Base-by-base conservation (phyloP, 352 stramenopile genomes). In the Pythium scleroteichum region DNA sequence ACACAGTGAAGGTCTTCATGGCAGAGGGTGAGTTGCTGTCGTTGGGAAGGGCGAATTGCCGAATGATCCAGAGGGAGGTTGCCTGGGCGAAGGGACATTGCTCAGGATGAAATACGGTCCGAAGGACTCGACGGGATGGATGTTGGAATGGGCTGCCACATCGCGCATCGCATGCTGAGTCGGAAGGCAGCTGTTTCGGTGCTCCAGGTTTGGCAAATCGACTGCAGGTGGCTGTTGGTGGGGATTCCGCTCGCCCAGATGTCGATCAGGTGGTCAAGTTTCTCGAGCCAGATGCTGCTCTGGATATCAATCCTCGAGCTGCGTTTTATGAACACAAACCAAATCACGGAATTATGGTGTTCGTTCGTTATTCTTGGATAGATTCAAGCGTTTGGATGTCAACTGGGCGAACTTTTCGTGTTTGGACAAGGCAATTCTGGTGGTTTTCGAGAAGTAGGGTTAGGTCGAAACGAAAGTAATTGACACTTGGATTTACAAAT, bases 1-100 rank as follows among this genome's bases (percentile, higher is more conserved):
- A 68, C 27, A 92, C 68, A 24, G 79, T 82, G 51, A 72, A 86
- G 62, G 89, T 88, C 69, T 96, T 97, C 71, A 69, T 73, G 41
- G 10, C 64, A 49, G 40, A 68, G 10, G 40, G 46, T 17, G 23
- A 13, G 42, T 47, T 51, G 53, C 41, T 27, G 19, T 41, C 32
- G 44, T 27, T 14, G 33, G 23, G 17, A 26, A 40, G 45, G 59
- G 41, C 58, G 42, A 61, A 51, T 71, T 38, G 39, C 42, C 27
- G 62, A 72, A 56, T 63, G 59, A 62, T 32, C 52, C 20, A 56
- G 7, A 33, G 26, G 42, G 10, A n/a, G 41, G 3, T 39, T 38
- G n/a, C 27, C 32, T 23, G 32, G 19, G 4, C 29, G 4, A 45
- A 45, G 39, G 39, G 39, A 45, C 9, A 39, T 39, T 14, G 33